phyloP scores from a whole-genome alignment of 306 rosid species.

The Cucumis cinereus region DNA sequence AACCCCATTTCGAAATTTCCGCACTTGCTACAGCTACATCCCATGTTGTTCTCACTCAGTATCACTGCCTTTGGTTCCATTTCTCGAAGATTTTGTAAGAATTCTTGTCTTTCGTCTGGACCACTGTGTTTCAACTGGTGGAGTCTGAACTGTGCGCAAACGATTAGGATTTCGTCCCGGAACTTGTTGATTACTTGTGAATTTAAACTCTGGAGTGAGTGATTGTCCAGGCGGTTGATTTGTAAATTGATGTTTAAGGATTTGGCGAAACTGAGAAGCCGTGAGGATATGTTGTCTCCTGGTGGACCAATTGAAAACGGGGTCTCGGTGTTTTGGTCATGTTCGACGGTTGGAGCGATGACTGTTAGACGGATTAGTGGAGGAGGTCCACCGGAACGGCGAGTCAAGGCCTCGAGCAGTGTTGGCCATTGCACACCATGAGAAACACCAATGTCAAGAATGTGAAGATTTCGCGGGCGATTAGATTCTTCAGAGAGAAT shows the following conservation, averaged over 20 bases:
- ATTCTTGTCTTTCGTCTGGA: conserved; percentile 52
- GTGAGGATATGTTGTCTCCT: conserved; percentile 47
- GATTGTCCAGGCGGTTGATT: conserved; percentile 49
- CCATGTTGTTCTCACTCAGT: conserved; percentile 63
- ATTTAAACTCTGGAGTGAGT: conserved; percentile 30
- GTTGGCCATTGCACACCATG: conserved; percentile 95
- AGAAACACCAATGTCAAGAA: conserved; percentile 87
- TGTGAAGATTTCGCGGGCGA: conserved; percentile 36
- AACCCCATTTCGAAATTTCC: conserved; percentile 51
- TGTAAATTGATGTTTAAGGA: conserved; percentile 49
- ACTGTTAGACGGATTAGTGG: conserved; percentile 66
- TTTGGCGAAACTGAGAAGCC: conserved; percentile 64
- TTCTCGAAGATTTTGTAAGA: conserved; percentile 31
- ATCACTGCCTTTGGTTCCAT: conserved; percentile 73
- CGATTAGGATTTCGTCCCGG: conserved; percentile 46
- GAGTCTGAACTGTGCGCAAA: conserved; percentile 73
- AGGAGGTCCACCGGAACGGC: conserved; percentile 77
- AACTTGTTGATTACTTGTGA: conserved; percentile 26
- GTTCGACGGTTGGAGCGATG: conserved; percentile 32
- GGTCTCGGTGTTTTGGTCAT: conserved; percentile 29
- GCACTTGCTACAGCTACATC: conserved; percentile 59
- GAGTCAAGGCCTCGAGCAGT: conserved; percentile 69
- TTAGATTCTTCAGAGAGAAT: conserved; percentile 39
- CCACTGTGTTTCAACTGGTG: conserved; percentile 49
- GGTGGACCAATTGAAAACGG: conserved; percentile 72